phyloP scores from a whole-genome alignment of 1,139 yeast species.

The Hyphopichia fennica region DNA sequence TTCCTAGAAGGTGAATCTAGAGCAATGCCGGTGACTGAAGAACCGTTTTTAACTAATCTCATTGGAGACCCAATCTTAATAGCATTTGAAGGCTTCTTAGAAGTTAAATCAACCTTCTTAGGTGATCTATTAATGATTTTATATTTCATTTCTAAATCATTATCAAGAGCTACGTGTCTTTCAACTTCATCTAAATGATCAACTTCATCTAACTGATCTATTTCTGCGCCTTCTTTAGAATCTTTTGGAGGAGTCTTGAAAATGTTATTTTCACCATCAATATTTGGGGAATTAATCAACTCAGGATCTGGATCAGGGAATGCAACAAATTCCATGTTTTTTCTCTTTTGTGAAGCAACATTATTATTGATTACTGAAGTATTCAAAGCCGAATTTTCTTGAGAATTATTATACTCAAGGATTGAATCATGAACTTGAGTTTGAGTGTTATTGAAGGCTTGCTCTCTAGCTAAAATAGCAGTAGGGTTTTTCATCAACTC shows the following conservation, averaged over 20 bases:
- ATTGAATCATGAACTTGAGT: constrained; percentile 19
- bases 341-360: neutral
- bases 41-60: constrained; percentile 31
- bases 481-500: constrained; percentile 37
- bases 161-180: constrained; percentile 1
- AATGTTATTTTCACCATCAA: constrained; percentile 12
- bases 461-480: constrained; percentile 35
- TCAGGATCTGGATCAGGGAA: constrained; percentile 43
- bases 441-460: constrained; percentile 25
- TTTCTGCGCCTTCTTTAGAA: neutral
- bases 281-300: constrained; percentile 21
- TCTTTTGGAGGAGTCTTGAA: constrained; percentile 30
- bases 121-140: constrained; percentile 6
- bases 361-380: neutral
- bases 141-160: constrained; percentile 9
- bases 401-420: constrained; percentile 11
- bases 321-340: constrained; percentile 1
- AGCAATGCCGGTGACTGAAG: constrained; percentile 25
- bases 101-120: constrained; percentile 1
- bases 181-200: neutral
- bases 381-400: neutral
- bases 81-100: constrained; percentile 20
- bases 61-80: constrained; percentile 46
- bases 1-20: constrained; percentile 3
- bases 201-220: neutral